These are phyloP conservation scores for Xerocomellus chrysenteron DNA, from an alignment of 768 basidiomycete genomes.

Conservation along the genomic window DNA sequence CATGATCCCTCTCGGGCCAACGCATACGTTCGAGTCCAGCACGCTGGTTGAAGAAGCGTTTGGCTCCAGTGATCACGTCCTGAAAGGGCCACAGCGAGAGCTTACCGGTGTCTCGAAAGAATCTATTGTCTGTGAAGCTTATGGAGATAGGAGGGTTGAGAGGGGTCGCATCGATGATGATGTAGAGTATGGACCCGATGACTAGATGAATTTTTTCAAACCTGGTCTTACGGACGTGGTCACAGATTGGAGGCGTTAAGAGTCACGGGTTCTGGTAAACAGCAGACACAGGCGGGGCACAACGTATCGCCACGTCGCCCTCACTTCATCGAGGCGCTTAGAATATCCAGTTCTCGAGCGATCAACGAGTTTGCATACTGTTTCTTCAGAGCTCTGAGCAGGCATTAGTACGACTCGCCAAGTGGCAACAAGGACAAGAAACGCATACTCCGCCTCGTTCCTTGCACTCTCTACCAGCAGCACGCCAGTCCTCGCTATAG, in stretches of 20 bases:
- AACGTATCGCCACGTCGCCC: background rate
- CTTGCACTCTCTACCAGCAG: slow-evolving; percentile 87
- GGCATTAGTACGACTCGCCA: background rate
- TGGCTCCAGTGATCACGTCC: slow-evolving; percentile 3
- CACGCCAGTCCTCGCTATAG: slow-evolving; percentile 91
- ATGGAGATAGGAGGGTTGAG: slow-evolving; percentile 17
- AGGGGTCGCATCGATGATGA: slow-evolving; percentile 42
- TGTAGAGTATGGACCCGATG: slow-evolving; percentile 56
- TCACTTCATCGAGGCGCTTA: slow-evolving; percentile 67
- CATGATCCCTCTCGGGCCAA: slow-evolving; percentile 71
- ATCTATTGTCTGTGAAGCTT: slow-evolving; percentile 53
- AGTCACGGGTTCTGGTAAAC: no score
- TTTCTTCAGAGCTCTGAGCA: slow-evolving; percentile 61
- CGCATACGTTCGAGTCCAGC: slow-evolving; percentile 55
- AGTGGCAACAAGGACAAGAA: background rate
- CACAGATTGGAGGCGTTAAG: no score
- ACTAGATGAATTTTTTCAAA: background rate
- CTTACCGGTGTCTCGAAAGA: slow-evolving; percentile 57
- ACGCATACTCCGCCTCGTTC: slow-evolving; percentile 84
- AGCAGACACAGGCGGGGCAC: no score
- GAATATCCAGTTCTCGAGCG: slow-evolving; percentile 70
- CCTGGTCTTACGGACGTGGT: background rate
- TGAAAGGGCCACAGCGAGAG: slow-evolving; percentile 15
- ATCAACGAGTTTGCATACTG: slow-evolving; percentile 81
- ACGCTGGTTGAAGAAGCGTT: slow-evolving; percentile 63